Percentiles rank a stretch among this genome's conserved stretches.
phyloP scores from a whole-genome alignment of 2,329 filamentous ascomycete genomes.

The Curvularia eragrostidis region DNA sequence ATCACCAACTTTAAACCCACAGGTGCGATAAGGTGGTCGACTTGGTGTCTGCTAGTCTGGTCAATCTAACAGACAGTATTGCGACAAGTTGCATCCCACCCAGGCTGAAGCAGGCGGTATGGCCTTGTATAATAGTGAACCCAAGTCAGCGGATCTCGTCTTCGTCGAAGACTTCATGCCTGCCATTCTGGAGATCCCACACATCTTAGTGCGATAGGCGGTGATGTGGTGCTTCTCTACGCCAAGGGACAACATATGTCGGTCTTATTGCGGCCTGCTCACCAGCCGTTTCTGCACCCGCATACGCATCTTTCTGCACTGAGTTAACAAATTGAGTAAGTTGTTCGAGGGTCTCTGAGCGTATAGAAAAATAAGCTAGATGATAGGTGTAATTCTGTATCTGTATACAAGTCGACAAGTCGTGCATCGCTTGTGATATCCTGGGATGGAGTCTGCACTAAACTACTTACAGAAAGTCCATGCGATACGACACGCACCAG shows the following conservation, averaged over 20 bases:
- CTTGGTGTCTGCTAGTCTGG: too few species aligned
- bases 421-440: neutral
- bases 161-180: neutral
- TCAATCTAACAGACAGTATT: neutral
- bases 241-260: neutral
- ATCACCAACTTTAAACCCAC: neutral
- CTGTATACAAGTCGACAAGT: neutral
- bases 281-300: neutral
- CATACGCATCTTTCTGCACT: neutral
- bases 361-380: neutral
- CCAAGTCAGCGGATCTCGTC: neutral
- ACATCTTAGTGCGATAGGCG: neutral
- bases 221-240: neutral
- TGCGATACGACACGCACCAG: neutral
- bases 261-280: neutral
- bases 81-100: neutral
- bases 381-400: conserved; percentile 1
- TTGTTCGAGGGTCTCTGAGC: neutral
- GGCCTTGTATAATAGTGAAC: too few species aligned
- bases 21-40: neutral
- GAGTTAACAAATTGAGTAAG: too few species aligned
- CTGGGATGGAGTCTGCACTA: neutral
- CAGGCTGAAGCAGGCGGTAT: too few species aligned
- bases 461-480: neutral
- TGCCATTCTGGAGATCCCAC: neutral